Percentiles rank a stretch among this genome's conserved stretches.
Conservation (phyloP, 768 basidiomycete species). For the Boletus sp. region DNA sequence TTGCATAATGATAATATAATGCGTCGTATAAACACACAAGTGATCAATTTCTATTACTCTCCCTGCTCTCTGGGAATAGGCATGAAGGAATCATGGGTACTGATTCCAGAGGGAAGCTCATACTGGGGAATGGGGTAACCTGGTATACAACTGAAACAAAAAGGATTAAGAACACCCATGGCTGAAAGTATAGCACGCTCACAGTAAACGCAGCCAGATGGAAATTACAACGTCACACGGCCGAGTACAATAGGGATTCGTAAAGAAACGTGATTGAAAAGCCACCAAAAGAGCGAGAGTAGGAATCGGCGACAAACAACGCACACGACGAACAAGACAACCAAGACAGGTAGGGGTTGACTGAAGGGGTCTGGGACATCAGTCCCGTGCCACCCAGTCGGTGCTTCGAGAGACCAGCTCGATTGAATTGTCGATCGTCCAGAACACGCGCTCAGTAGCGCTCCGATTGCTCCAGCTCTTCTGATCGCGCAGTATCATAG, state of each 20-base stretch:
- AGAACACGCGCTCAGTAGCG: constrained; percentile 88
- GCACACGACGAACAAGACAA: constrained; percentile 11
- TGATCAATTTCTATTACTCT: constrained; percentile 19
- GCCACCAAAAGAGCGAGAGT: constrained; percentile 7
- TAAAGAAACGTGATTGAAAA: constrained; percentile 3
- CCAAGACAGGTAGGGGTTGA: neutral
- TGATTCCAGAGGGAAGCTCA: constrained; percentile 10
- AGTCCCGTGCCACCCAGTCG: constrained; percentile 82
- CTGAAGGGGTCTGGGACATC: constrained; percentile 6
- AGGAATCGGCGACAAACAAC: constrained; percentile 2
- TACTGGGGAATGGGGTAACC: constrained; percentile 13
- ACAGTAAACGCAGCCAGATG: constrained; percentile 12
- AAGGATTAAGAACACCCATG: constrained; percentile 11
- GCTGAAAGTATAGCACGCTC: constrained; percentile 5
- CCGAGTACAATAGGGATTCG: constrained; percentile 19
- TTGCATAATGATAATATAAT: constrained; percentile 15
- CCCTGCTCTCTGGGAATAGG: constrained; percentile 8
- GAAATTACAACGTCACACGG: constrained; percentile 22
- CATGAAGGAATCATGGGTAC: constrained; percentile 10
- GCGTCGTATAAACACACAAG: constrained; percentile 17
- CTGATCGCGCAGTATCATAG: constrained; percentile 94
- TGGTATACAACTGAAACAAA: constrained; percentile 17
- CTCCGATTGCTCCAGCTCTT: constrained; percentile 93
- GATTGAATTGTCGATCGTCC: constrained; percentile 87
- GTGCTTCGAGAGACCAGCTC: constrained; percentile 82